phyloP scores from a whole-genome alignment of 225 moss, liverwort and hornwort genomes.

The Climacium dendroides region DNA sequence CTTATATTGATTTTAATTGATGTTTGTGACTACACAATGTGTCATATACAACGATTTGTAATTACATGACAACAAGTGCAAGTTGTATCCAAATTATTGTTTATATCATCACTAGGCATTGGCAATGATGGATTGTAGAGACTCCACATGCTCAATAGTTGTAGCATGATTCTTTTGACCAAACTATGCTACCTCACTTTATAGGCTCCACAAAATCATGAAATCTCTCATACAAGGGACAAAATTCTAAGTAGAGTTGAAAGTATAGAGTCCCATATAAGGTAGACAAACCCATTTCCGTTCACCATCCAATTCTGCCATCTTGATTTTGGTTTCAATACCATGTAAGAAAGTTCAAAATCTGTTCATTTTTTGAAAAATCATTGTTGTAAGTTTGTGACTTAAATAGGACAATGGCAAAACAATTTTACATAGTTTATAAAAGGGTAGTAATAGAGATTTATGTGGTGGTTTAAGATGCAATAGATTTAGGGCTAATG shows the following conservation, averaged over 20 bases:
- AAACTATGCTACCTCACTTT: neutral
- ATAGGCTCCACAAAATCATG: neutral
- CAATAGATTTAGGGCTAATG: neutral
- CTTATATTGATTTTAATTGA: no score
- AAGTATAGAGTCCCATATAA: neutral
- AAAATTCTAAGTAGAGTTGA: neutral
- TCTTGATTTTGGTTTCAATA: neutral
- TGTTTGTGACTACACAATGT: no score
- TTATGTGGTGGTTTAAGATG: fast-evolving
- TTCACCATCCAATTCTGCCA: neutral
- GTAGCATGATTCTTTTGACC: neutral
- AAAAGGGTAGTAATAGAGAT: neutral
- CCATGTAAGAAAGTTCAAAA: neutral
- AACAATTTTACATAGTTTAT: neutral
- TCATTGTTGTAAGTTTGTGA: fast-evolving
- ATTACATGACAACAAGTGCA: no score
- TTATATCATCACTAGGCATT: no score
- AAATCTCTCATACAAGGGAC: fast-evolving
- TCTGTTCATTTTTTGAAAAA: neutral
- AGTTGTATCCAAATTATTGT: no score
- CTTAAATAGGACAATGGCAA: neutral
- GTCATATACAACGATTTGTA: no score
- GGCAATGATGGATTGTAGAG: no score
- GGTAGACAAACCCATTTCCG: no score
- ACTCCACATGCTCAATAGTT: neutral